Percentiles rank a stretch among this genome's conserved stretches.
phyloP scores from a whole-genome alignment of 805 yeast genomes.

The Candida orba region DNA sequence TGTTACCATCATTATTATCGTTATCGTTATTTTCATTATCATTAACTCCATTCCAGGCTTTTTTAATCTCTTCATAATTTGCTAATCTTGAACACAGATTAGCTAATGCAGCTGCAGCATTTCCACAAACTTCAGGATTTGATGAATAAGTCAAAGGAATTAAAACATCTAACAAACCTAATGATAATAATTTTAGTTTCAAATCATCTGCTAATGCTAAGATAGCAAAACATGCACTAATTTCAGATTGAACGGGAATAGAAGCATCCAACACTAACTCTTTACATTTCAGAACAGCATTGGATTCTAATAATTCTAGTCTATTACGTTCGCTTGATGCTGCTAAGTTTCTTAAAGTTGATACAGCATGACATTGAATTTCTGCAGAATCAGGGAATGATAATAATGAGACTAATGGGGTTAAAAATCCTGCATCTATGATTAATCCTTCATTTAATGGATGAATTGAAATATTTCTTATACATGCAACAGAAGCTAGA shows the following conservation, averaged over 20 bases:
- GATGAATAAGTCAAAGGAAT: constrained; percentile 84
- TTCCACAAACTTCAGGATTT: constrained; percentile 94
- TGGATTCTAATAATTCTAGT: constrained; percentile 85
- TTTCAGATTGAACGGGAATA: constrained; percentile 91
- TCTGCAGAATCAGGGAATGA: constrained; percentile 88
- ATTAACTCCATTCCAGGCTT: constrained; percentile 52
- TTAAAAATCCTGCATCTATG: constrained; percentile 92
- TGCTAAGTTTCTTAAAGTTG: constrained; percentile 91
- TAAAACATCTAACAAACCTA: constrained; percentile 80
- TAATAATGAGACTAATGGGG: constrained; percentile 80
- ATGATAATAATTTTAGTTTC: constrained; percentile 72
- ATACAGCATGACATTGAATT: constrained; percentile 96
- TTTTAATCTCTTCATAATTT: constrained; percentile 72
- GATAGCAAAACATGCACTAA: constrained; percentile 95
- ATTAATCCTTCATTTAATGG: constrained; percentile 93
- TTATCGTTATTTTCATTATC: constrained; percentile 46
- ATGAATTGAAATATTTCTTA: constrained; percentile 93
- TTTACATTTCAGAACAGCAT: constrained; percentile 90
- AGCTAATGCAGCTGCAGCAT: constrained; percentile 97
- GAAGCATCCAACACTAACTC: constrained; percentile 80
- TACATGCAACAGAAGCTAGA: constrained; percentile 96
- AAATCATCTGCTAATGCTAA: constrained; percentile 94
- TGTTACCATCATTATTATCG: constrained; percentile 24
- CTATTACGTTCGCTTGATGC: constrained; percentile 93
- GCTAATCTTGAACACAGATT: constrained; percentile 86